Base-by-base conservation (phyloP, 106 monocot species). In the Dendrobium officinale region DNA sequence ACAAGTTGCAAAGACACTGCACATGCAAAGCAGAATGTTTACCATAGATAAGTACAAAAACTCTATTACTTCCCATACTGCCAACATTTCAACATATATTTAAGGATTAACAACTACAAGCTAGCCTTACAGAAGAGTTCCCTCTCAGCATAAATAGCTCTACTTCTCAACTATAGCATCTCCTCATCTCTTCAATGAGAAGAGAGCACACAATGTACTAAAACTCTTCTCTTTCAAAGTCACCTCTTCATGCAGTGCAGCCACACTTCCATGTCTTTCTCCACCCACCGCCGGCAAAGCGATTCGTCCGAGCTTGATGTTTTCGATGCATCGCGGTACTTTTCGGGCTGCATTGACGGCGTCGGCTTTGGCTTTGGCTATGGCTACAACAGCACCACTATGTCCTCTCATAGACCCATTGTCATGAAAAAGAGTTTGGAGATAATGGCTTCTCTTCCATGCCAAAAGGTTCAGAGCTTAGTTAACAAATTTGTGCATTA, bases 301-400 rank as follows among this genome's bases (percentile, higher is more conserved):
- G 42, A 73, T 76, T 85, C 86, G 4, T 79, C 67, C 3, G 86
- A 89, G 84, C 85, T 89, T 19, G 88, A 86, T 47, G 88, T 89
- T 58, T 89, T 86, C 37, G 88, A 89, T 66, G 88, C 88, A 0
- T 66, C 88, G 3, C 44, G 45, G 0, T 89, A 89, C 81, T 85
- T 77, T 76, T 83, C 89, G 75, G 85, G 79, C 9, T 67, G 13
- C 48, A 41, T 66, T 45, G 85, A 83, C 24, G 44, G 24, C 40
- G 6, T 64, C 7, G 22, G 70, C 27, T 61, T 61, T 4, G 22
- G 70, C 9, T 61, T 61, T 22, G 5, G 74, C 1, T 42, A 19
- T 22, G 5, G 74, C 1, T 42, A 19, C 6, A 20, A 15, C 15
- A 74, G 74, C 74, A 43, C 61, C 19, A 8, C 40, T 37, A 5